phyloP scores from a whole-genome alignment of 257 asterid species.

The Thymus mandschuricus region DNA sequence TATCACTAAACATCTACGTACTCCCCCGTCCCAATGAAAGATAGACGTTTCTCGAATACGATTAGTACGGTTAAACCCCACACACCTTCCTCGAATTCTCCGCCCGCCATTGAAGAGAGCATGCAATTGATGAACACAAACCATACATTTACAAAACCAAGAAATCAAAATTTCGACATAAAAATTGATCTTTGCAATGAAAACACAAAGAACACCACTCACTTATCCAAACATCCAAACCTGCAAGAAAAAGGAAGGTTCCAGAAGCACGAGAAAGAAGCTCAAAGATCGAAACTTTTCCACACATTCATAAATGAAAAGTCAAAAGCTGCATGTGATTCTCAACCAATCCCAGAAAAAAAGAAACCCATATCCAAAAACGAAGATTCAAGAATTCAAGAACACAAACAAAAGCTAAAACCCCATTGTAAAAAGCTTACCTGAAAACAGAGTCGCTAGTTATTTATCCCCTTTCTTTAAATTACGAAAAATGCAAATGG shows the following conservation, averaged over 20 bases:
- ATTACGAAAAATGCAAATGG: background rate
- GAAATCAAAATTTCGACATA: background rate
- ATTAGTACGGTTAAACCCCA: background rate
- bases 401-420: background rate
- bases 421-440: slow-evolving; percentile 35
- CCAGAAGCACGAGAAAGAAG: background rate
- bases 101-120: background rate
- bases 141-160: background rate
- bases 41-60: background rate
- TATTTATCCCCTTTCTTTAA: slow-evolving; percentile 14
- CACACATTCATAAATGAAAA: slow-evolving; percentile 12
- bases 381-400: background rate
- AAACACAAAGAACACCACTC: background rate
- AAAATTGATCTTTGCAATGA: slow-evolving; percentile 7
- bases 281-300: slow-evolving; percentile 22
- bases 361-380: background rate
- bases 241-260: slow-evolving; percentile 9
- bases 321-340: slow-evolving; percentile 24
- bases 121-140: slow-evolving; percentile 2
- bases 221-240: slow-evolving; percentile 7
- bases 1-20: too few relatives aligned
- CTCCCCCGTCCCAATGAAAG: too few relatives aligned
- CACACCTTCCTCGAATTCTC: background rate
- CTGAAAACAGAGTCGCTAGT: slow-evolving; percentile 24
- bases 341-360: slow-evolving; percentile 20